These are phyloP conservation scores for Sarocladiaceae sp. DNA, from an alignment of 2,329 filamentous ascomycete species.

Conservation along the genomic window DNA sequence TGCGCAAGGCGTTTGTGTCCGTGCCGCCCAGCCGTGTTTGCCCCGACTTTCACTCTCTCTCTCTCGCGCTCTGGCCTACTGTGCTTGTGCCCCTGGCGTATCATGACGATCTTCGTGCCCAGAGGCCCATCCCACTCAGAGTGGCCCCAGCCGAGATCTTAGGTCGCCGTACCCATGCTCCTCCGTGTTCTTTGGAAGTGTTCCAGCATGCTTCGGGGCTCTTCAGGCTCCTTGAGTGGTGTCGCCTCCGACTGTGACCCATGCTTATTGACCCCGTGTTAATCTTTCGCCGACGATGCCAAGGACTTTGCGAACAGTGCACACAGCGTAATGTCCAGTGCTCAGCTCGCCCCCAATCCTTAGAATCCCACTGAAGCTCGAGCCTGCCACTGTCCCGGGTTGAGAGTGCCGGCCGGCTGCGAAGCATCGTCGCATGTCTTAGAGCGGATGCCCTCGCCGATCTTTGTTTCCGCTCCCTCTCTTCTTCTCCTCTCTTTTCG, in stretches of 20 bases:
- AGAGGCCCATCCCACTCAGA: neutral
- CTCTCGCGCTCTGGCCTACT: neutral
- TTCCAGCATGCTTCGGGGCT: neutral
- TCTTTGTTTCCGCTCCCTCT: constrained; percentile 13
- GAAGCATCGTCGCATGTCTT: constrained; percentile 8
- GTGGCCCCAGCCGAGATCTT: constrained; percentile 1
- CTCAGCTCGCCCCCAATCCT: neutral
- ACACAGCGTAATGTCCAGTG: neutral
- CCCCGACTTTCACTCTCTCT: neutral
- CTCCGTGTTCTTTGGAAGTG: neutral
- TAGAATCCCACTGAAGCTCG: constrained; percentile 7
- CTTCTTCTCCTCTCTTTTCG: constrained; percentile 9
- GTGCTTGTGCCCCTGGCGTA: neutral
- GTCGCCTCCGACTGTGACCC: neutral
- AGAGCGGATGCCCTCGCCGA: constrained; percentile 9
- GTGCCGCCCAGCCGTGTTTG: neutral
- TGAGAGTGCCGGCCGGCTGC: neutral
- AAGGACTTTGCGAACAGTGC: neutral
- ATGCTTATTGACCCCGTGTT: constrained; percentile 6
- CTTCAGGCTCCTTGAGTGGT: neutral
- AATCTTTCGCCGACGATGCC: constrained; percentile 2
- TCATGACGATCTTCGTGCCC: constrained; percentile 4
- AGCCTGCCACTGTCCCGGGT: neutral
- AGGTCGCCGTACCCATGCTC: neutral
- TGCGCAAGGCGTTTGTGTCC: no score